Conservation (phyloP, 2,329 filamentous ascomycete species). For the Verticillium albo-atrum region DNA sequence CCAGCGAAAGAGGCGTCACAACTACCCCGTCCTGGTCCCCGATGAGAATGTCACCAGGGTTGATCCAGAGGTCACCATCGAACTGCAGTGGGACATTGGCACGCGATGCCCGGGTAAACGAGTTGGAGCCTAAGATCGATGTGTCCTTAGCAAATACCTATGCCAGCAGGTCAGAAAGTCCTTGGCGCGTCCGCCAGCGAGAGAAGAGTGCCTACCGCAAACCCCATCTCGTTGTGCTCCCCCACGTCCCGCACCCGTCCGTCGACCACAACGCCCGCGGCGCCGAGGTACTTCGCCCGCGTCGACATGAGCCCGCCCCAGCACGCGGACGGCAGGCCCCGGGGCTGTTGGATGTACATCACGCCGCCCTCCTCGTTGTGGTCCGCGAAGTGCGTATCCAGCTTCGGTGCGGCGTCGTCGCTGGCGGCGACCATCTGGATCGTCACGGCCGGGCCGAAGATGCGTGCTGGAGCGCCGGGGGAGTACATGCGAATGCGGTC, state of each 20-base stretch:
- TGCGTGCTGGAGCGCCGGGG: conserved; percentile 18
- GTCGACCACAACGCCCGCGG: conserved; percentile 20
- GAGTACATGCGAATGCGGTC: conserved; percentile 19
- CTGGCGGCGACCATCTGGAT: conserved; percentile 22
- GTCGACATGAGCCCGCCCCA: conserved; percentile 25
- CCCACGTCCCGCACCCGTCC: conserved; percentile 21
- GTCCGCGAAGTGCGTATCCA: conserved; percentile 22
- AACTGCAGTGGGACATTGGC: conserved; percentile 21
- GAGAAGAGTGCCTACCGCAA: conserved; percentile 6
- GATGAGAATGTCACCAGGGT: conserved; percentile 22
- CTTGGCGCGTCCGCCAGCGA: neutral
- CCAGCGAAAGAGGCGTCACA: conserved; percentile 16
- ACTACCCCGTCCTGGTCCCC: conserved; percentile 24
- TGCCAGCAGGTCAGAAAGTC: neutral
- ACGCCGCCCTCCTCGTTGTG: conserved; percentile 17
- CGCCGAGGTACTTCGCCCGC: conserved; percentile 19
- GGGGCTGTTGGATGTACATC: conserved; percentile 24
- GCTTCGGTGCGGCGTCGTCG: conserved; percentile 17
- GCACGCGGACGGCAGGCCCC: conserved; percentile 18
- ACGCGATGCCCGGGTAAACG: conserved; percentile 20
- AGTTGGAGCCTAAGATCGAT: conserved; percentile 23
- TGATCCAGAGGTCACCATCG: conserved; percentile 20
- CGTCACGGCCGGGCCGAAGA: conserved; percentile 21
- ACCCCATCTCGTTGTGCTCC: conserved; percentile 19
- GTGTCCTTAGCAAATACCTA: conserved; percentile 22